These are phyloP conservation scores for Trichoderma citrinoviride DNA, from an alignment of 2,329 filamentous ascomycete genomes.

Conservation along the genomic window DNA sequence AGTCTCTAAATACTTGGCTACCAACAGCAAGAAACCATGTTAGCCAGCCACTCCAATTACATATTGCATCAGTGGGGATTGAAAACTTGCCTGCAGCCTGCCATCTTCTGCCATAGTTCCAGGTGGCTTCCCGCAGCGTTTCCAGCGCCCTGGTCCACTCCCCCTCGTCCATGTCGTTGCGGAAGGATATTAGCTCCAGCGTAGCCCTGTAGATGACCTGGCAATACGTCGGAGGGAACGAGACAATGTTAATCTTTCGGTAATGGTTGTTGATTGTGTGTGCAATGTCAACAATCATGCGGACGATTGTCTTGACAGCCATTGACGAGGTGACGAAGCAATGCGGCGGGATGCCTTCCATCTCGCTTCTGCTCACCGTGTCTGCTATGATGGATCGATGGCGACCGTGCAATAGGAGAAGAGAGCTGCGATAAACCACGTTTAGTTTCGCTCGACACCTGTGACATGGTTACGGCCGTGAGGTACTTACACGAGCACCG, in stretches of 20 bases:
- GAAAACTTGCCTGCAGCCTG: conserved; percentile 4
- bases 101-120: conserved; percentile 16
- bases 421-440: neutral
- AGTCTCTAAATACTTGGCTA: neutral
- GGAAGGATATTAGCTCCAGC: conserved; percentile 8
- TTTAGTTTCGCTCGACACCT: neutral
- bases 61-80: neutral
- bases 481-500: conserved; percentile 8
- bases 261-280: conserved; percentile 2
- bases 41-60: neutral
- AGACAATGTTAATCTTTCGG: neutral
- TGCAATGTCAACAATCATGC: conserved; percentile 16
- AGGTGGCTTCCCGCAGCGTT: conserved; percentile 8
- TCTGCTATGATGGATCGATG: neutral
- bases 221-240: conserved; percentile 10
- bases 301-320: conserved; percentile 2
- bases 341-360: neutral
- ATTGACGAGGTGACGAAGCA: neutral
- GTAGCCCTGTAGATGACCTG: conserved; percentile 16
- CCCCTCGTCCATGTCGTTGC: conserved; percentile 2
- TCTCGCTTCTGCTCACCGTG: neutral
- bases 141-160: conserved; percentile 7
- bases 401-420: conserved; percentile 4
- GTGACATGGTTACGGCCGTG: neutral
- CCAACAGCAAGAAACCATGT: neutral